Base-by-base conservation (phyloP, 2,329 filamentous ascomycete species). In the Sporothrix inflata region DNA sequence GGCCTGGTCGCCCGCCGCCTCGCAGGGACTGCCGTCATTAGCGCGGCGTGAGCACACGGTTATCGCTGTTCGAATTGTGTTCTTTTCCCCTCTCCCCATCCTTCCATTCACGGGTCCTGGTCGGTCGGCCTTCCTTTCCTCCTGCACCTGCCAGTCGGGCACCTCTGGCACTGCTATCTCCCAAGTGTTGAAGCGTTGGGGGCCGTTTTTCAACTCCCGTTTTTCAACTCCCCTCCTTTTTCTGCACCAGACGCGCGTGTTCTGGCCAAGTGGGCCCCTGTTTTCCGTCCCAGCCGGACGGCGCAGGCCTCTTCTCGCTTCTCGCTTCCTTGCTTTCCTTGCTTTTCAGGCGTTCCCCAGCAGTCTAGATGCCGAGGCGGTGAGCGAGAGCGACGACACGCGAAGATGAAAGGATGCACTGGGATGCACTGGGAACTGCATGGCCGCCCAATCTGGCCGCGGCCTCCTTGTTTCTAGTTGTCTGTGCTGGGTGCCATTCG, bases 11-110 rank as follows among this genome's bases (percentile, higher is more conserved):
- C n/a, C 12, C 38, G 27, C 7, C 16, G 45, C 45, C 61, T 51
- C 7, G 27, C 63, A 67, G 24, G 40, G 45, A 51, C 63, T 51
- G 63, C 61, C 65, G 65, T 51, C 65, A 38, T 51, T 53, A 53
- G 65, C 65, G 65, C 30, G 45, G 24, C 19, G 45, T 51, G 65
- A 24, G 30, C 30, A 34, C 3, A 3, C 30, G 30, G 30, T 34
- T 34, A 34, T 34, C 30, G 30, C 68, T 24, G 40, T 57, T 27
- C 38, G 7, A 30, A 30, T 67, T 67, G 12, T 67, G 19, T 51
- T 67, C 24, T 49, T 67, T 49, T 51, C n/a, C 40, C 27, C 45
- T 51, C 45, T 38, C 38, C 27, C 27, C 24, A 14, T 38, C 45
- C 27, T 66, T 51, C 63, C 16, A 19, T 49, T 66, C 5, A 34